Evolutionary conservation across 441 rosid genomes (phyloP).

Genomic region (Capsella rubella): DNA sequence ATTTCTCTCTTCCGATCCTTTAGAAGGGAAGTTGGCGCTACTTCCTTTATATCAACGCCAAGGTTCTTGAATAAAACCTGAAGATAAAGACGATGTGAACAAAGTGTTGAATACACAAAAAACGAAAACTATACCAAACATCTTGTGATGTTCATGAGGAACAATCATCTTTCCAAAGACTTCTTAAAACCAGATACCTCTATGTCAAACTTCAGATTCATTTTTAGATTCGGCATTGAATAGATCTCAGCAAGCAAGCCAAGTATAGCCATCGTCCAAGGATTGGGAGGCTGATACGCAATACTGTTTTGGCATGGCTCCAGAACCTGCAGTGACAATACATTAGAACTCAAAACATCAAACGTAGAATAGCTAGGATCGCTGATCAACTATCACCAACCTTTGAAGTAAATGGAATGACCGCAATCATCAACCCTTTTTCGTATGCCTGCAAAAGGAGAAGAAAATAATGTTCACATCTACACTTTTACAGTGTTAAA

Average conservation of each 20-base stretch:
- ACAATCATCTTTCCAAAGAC: slow-evolving; percentile 18
- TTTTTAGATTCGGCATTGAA: slow-evolving; percentile 97
- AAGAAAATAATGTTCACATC: slow-evolving; percentile 15
- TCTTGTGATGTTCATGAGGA: neutral
- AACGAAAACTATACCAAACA: neutral
- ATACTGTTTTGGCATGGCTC: slow-evolving; percentile 98
- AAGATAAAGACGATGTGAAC: slow-evolving; percentile 18
- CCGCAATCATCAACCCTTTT: slow-evolving; percentile 99
- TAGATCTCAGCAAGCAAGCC: slow-evolving; percentile 95
- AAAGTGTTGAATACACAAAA: neutral
- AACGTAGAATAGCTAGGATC: slow-evolving; percentile 22
- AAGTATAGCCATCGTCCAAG: slow-evolving; percentile 99
- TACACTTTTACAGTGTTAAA: slow-evolving; percentile 14
- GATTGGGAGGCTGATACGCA: slow-evolving; percentile 99
- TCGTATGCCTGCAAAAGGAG: slow-evolving; percentile 82
- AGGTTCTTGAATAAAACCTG: slow-evolving; percentile 96
- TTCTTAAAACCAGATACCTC: slow-evolving; percentile 63
- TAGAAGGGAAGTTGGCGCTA: slow-evolving; percentile 87
- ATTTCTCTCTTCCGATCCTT: slow-evolving; percentile 94
- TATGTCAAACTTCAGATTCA: slow-evolving; percentile 99
- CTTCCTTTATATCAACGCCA: slow-evolving; percentile 93
- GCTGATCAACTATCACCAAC: slow-evolving; percentile 49
- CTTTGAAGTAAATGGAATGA: slow-evolving; percentile 99
- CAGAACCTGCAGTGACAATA: slow-evolving; percentile 63
- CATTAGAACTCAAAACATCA: slow-evolving; percentile 22